Base-by-base conservation (phyloP, 768 basidiomycete species). In the Inosperma sp. region DNA sequence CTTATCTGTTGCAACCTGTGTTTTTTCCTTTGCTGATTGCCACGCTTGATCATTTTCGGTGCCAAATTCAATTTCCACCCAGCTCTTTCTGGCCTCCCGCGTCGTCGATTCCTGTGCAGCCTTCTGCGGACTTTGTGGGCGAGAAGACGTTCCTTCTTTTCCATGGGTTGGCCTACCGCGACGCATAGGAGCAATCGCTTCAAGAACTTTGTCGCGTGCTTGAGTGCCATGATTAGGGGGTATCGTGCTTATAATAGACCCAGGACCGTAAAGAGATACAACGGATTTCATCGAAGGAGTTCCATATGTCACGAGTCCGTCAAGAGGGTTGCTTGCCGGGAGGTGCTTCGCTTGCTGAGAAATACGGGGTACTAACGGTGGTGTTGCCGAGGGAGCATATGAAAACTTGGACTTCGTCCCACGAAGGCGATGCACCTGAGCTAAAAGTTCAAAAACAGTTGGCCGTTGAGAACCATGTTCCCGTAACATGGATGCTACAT, bases 381-480 rank as follows among this genome's bases (percentile, higher is more conserved):
- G 80, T 9, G 71, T 71, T 1, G 72, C 58, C 35, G 78, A 79
- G 36, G 82, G 71, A 30, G 65, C 72, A 60, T 96, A 96, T 31
- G 80, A 71, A 60, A 86, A 87, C 31, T 79, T 78, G 6, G 93
- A 89, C 64, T 82, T 87, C 1, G 92, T 92, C 9, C 93, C 92
- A 17, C 94, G 85, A 59, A 96, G 78, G 25, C 77, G 76, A 69
- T 97, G 96, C 1, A 94, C 89, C 52, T 81, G 79, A 39, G 77
- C 72, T 36, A 98, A 82, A 12, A 95, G 69, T 59, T 96, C 91
- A 59, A 94, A 97, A 13, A 90, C 86, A 12, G 82, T 80, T 8
- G 95, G 96, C 13, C 96, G 79, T 57, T 89, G 85, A 3, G 81
- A 65, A 2, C 94, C 92, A 55, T 93, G 86, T 62, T 98, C 96